Conservation (phyloP, 176 grass and related monocot species). For the Eragrostis curvula region DNA sequence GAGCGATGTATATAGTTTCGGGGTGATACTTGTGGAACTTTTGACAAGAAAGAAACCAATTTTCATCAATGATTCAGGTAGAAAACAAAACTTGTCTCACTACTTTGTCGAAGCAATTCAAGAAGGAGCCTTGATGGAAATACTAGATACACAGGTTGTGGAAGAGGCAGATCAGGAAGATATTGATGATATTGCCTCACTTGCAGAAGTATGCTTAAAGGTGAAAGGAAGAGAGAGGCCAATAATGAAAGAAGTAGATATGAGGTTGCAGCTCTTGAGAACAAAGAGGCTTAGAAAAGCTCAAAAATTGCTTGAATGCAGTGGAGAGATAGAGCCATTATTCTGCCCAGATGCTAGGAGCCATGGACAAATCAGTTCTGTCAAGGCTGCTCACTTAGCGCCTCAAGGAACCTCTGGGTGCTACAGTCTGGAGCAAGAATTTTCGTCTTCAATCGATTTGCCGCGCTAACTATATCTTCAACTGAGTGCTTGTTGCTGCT, state of each 20-base stretch:
- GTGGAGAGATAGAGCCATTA: constrained; percentile 24
- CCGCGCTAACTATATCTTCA: constrained; percentile 5
- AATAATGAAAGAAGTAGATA: constrained; percentile 60
- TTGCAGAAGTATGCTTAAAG: constrained; percentile 46
- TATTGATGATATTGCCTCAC: constrained; percentile 25
- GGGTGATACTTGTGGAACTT: constrained; percentile 59
- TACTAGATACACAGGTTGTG: constrained; percentile 34
- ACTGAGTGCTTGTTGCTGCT: not conserved
- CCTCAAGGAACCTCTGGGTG: not conserved
- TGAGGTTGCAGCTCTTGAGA: constrained; percentile 47
- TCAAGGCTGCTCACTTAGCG: not conserved
- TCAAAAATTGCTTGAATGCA: not conserved
- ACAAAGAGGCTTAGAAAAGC: constrained; percentile 19
- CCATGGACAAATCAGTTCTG: not conserved
- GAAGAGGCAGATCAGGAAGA: constrained; percentile 39
- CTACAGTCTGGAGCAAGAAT: constrained; percentile 41
- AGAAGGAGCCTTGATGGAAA: not conserved
- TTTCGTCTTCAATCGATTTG: not conserved
- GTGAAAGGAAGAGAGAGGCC: constrained; percentile 39
- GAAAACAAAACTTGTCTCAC: constrained; percentile 42
- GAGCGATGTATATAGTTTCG: constrained; percentile 72
- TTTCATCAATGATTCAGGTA: constrained; percentile 40
- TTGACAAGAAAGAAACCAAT: constrained; percentile 48
- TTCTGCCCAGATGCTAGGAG: not conserved
- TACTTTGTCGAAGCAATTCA: constrained; percentile 36